Conservation (phyloP, 2,329 filamentous ascomycete genomes). For the Capronia americana region DNA sequence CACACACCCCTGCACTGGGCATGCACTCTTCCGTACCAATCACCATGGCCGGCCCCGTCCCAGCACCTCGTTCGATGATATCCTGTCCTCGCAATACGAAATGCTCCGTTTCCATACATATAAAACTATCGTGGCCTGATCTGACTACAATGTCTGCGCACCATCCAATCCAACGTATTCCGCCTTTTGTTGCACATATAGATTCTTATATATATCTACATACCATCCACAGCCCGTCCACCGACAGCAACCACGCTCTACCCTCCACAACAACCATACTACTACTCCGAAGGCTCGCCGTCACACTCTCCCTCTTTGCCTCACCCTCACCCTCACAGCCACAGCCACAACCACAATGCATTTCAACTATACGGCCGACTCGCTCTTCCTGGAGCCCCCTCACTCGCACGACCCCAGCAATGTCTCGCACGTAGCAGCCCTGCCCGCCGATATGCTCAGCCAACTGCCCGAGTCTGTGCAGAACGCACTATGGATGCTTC, state of each 20-base stretch:
- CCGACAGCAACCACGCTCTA: background rate
- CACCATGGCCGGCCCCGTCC: constrained; percentile 1
- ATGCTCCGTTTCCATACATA: constrained; percentile 1
- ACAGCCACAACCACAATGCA: constrained; percentile 19
- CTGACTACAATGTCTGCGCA: constrained; percentile 18
- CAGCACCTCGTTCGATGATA: constrained; percentile 5
- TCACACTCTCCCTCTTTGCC: background rate
- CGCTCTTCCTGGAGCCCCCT: constrained; percentile 35
- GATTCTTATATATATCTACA: background rate
- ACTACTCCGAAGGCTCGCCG: background rate
- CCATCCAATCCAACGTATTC: background rate
- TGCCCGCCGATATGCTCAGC: constrained; percentile 31
- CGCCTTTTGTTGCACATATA: constrained; percentile 12
- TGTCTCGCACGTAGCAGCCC: constrained; percentile 33
- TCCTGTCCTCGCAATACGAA: constrained; percentile 5
- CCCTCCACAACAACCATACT: background rate
- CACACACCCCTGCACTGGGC: background rate
- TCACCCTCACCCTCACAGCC: background rate
- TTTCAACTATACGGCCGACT: constrained; percentile 19
- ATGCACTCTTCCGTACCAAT: constrained; percentile 22
- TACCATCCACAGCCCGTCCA: background rate
- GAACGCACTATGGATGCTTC: constrained; percentile 32
- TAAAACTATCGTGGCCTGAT: constrained; percentile 22
- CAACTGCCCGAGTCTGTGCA: constrained; percentile 35
- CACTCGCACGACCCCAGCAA: constrained; percentile 35